Base-by-base conservation (phyloP, 495 filamentous ascomycete genomes). In the Aspergillus haitiensis region DNA sequence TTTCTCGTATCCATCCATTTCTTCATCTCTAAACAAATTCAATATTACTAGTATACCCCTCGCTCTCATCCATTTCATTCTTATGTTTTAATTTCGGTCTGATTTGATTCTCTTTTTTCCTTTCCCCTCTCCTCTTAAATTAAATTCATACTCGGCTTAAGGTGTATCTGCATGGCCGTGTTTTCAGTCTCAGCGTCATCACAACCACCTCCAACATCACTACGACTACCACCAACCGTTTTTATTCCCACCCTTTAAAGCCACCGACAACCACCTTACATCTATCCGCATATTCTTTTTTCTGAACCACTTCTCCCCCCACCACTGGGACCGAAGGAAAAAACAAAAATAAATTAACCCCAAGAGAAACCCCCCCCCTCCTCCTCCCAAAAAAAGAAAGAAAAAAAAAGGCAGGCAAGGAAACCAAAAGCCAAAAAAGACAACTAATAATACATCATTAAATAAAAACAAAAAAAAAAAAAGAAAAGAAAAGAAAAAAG, bases 111-210 rank as follows among this genome's bases (percentile, higher is more conserved):
- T 51, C 47, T 40, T 48, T 36, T 31, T 53, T 8, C 34, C 32
- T 37, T 53, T 53, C 18, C 34, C 53, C 45, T 31, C 52, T 36
- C 39, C 34, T 55, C 52, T 64, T 65, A 61, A 63, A 64, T 66
- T 63, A 67, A 68, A 63, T 68, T 64, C 32, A 15, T 36, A 13
- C 12, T 52, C 58, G 33, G 18, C 37, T 52, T 37, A 35, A 52
- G 16, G 39, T 52, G 33, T 56, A 54, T 57, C 45, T 48, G 16
- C 55, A 57, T 36, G 45, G 40, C 21, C 40, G 34, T 27, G 15
- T 45, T 59, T 34, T 33, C 52, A 54, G 47, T 51, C 59, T 47
- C 62, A 53, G 34, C 53, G 47, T 51, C 48, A 57, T 56, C 46
- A 27, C 21, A 27, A 27, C 21, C 21, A 27, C 21, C 21, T 27